phyloP scores from a whole-genome alignment of 2,329 filamentous ascomycete species.

The Penicillium aurantiogriseum region DNA sequence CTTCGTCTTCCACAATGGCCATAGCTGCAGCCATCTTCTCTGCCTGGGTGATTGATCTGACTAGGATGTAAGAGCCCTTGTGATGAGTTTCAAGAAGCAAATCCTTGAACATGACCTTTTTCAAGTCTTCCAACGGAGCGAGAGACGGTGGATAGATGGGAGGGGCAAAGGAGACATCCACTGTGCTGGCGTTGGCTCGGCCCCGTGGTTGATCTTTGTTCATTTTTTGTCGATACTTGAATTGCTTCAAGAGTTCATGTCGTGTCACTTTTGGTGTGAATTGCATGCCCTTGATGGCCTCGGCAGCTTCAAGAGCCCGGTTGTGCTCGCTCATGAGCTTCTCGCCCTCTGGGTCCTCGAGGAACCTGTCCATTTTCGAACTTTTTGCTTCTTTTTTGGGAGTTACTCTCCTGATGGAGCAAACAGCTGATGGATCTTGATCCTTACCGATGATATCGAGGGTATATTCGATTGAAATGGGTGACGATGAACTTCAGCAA shows the following conservation, averaged over 20 bases:
- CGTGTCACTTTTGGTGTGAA: neutral
- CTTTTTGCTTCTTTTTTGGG: neutral
- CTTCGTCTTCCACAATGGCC: conserved; percentile 43
- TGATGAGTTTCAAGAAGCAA: conserved; percentile 41
- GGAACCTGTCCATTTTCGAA: neutral
- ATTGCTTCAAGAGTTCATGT: neutral
- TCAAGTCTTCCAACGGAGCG: conserved; percentile 14
- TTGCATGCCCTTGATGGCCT: neutral
- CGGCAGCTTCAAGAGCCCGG: neutral
- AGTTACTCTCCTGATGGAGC: neutral
- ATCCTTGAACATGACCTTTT: conserved; percentile 31
- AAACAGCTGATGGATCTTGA: neutral
- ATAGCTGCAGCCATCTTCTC: conserved; percentile 29
- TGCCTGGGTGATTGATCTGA: conserved; percentile 31
- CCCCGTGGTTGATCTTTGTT: neutral
- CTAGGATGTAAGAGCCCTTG: conserved; percentile 35
- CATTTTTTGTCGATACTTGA: neutral
- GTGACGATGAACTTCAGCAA: neutral
- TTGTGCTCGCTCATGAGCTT: neutral
- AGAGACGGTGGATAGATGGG: conserved; percentile 11
- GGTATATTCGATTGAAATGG: neutral
- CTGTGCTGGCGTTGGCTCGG: neutral
- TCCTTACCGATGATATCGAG: neutral
- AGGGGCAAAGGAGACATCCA: neutral
- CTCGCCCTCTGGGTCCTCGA: neutral